Evolutionary conservation across 345 rosid genomes (phyloP), one percentile per base, ranked within the genome.

Genomic region (Citrus hindsii): DNA sequence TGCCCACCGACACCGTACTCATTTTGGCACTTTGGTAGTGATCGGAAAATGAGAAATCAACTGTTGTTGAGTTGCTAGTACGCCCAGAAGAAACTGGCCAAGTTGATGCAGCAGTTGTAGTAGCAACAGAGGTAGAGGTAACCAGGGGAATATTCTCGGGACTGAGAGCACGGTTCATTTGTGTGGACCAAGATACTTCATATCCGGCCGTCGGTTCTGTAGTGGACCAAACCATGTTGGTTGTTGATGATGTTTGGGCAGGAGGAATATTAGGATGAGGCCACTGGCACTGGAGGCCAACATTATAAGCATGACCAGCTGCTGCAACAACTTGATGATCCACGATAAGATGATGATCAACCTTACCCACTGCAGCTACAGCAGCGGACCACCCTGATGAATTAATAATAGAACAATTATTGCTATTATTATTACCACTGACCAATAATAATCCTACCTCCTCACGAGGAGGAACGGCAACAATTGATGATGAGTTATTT

Each of bases 121-220:
- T 48, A 10, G 76, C 55, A 28, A 40, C 37, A 58, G 22, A 5
- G 32, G 63, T 27, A 61, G 77, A 78, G 51, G 51, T 46, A 46
- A 13, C 3, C 51, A 32, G 81, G 22, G 55, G 53, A 16, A 53
- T 46, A 61, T 27, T 73, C 4, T 72, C 79, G 27, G 77, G 84
- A 13, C 51, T 13, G 27, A 67, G 58, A 53, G 51, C 58, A 46
- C 74, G 79, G 74, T 71, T 81, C 66, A 80, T 35, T 76, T 66
- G 88, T 62, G 86, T 22, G 59, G 80, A 12, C 91, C 88, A 86
- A 22, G 71, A 24, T 51, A 69, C 69, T 76, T 80, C 83, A 40
- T 72, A 70, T 30, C 76, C 58, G 18, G 51, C 51, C 51, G 16
- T 16, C 2, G 72, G 79, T 63, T 77, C 87, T 16, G 56, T 69